These are phyloP conservation scores for Rhodamnia argentea DNA, from an alignment of 345 rosid genomes.

Conservation along the genomic window DNA sequence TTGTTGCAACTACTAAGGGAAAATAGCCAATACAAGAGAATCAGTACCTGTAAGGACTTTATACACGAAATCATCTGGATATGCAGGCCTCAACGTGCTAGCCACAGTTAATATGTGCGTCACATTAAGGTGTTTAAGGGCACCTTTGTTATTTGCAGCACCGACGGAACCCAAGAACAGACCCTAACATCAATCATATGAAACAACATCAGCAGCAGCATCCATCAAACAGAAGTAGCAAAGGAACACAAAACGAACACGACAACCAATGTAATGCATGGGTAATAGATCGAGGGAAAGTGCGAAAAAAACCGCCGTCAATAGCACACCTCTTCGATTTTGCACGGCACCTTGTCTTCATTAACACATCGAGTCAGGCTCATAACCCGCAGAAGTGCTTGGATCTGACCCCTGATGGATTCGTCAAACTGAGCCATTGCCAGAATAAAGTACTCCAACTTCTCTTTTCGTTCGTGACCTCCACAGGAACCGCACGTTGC, in stretches of 20 bases:
- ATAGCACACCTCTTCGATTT: conserved; percentile 36
- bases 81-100: conserved; percentile 21
- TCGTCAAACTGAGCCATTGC: conserved; percentile 27
- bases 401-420: conserved; percentile 24
- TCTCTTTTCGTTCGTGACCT: not conserved
- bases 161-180: conserved; percentile 40
- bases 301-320: not conserved
- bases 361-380: conserved; percentile 21
- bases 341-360: conserved; percentile 37
- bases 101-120: conserved; percentile 40
- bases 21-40: not conserved
- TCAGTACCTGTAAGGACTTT: conserved; percentile 29
- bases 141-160: conserved; percentile 34
- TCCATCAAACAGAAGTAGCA: not conserved
- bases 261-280: not conserved
- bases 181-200: conserved; percentile 13
- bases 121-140: conserved; percentile 25
- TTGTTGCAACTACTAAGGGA: not conserved
- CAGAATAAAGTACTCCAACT: not conserved
- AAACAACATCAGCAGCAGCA: not conserved
- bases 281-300: not conserved
- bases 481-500: not conserved
- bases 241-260: not conserved
- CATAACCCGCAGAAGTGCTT: conserved; percentile 35
- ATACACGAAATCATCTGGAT: conserved; percentile 28